Percentiles rank a stretch among this genome's conserved stretches.
Conservation (phyloP, 495 filamentous ascomycete genomes). For the Aspergillus nanangensis region DNA sequence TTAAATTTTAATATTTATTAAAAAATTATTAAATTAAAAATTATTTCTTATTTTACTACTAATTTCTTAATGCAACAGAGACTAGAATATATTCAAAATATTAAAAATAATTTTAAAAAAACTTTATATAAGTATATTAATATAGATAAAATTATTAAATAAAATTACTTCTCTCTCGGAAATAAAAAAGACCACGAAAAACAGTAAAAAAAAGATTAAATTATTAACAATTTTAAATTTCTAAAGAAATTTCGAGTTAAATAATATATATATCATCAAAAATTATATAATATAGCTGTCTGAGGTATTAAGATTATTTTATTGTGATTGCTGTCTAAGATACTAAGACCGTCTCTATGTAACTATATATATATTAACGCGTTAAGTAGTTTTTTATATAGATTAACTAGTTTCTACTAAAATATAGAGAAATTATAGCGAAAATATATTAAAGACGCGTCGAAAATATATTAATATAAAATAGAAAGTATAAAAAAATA, state of each 20-base stretch:
- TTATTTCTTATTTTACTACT: not conserved
- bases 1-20: constrained; percentile 2
- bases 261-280: too few species aligned
- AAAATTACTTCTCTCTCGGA: too few species aligned
- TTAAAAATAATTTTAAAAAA: not conserved
- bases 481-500: too few species aligned
- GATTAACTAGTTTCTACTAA: not conserved
- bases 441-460: too few species aligned
- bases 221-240: too few species aligned
- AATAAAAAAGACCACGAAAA: too few species aligned
- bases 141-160: not conserved
- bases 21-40: not conserved
- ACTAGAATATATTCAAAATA: not conserved
- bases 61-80: not conserved
- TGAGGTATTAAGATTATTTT: not conserved
- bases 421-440: not conserved
- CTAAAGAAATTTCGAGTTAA: too few species aligned
- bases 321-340: constrained; percentile 4
- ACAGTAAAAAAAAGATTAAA: too few species aligned
- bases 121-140: not conserved
- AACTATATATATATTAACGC: too few species aligned
- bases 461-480: too few species aligned
- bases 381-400: too few species aligned
- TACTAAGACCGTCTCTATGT: constrained; percentile 1
- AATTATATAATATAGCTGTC: too few species aligned